Evolutionary conservation across 805 yeast genomes (phyloP).

Genomic region (Candida peoriensis): DNA sequence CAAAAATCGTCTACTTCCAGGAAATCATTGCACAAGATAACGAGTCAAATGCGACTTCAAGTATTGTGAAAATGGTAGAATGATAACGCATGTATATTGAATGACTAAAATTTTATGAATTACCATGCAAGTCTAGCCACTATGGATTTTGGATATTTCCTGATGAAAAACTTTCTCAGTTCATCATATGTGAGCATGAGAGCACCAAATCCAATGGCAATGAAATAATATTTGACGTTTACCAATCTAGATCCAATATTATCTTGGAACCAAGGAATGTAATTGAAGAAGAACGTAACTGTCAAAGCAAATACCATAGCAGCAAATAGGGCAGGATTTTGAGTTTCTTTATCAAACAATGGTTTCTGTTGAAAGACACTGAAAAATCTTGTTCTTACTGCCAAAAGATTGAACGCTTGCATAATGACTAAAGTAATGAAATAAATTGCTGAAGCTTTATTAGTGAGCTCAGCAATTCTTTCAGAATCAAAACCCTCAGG

Average conservation of each 20-base stretch:
- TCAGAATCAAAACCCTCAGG: slow-evolving; percentile 20
- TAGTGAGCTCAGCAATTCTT: slow-evolving; percentile 20
- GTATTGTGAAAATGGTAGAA: too few species aligned
- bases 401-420: slow-evolving; percentile 41
- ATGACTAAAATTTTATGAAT: background rate
- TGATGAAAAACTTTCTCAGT: slow-evolving; percentile 30
- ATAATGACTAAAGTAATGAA: slow-evolving; percentile 42
- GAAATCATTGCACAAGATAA: too few species aligned
- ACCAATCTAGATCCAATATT: slow-evolving; percentile 33
- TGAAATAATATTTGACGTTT: slow-evolving; percentile 42
- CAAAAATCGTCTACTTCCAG: too few species aligned
- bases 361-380: slow-evolving; percentile 40
- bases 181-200: slow-evolving; percentile 39
- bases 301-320: slow-evolving; percentile 32
- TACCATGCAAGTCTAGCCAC: slow-evolving; percentile 40
- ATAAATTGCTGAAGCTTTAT: slow-evolving; percentile 39
- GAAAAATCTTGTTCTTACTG: slow-evolving; percentile 37
- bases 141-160: slow-evolving; percentile 34
- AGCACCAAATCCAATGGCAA: slow-evolving; percentile 40
- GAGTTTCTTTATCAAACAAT: slow-evolving; percentile 23
- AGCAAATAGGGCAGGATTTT: slow-evolving; percentile 25
- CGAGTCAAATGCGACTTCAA: too few species aligned
- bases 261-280: slow-evolving; percentile 34
- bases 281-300: slow-evolving; percentile 37
- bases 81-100: too few species aligned